These are phyloP conservation scores for Phyllostachys edulis DNA, from an alignment of 176 grass and related monocot species.

Conservation along the genomic window DNA sequence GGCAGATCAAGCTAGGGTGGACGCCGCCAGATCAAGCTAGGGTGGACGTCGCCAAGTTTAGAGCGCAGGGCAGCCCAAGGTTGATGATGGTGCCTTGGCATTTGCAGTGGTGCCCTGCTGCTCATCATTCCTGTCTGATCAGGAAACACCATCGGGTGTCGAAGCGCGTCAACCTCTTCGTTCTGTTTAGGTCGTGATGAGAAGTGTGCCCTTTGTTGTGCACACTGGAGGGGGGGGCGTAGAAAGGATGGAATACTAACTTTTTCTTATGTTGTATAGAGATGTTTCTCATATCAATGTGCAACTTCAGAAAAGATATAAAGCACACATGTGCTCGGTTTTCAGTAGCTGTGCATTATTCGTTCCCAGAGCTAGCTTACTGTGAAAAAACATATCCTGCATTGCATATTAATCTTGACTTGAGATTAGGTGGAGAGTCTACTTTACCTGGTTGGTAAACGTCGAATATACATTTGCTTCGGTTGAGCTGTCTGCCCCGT, in stretches of 20 bases:
- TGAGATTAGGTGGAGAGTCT: neutral
- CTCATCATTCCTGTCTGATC: conserved; percentile 9
- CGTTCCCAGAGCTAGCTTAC: neutral
- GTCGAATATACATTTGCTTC: neutral
- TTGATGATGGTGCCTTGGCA: neutral
- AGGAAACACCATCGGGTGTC: neutral
- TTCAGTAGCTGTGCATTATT: neutral
- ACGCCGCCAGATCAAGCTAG: conserved; percentile 1
- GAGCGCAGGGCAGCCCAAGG: conserved; percentile 5
- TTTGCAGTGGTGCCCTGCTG: conserved; percentile 18
- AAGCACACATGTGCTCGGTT: conserved; percentile 4
- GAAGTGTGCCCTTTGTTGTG: conserved; percentile 24
- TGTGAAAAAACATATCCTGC: neutral
- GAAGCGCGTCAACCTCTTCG: neutral
- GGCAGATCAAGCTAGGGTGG: conserved; percentile 21
- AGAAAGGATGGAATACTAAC: conserved; percentile 48
- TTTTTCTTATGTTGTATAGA: conserved; percentile 45
- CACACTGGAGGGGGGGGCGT: conserved; percentile 6
- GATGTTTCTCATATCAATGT: conserved; percentile 42
- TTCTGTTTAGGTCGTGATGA: conserved; percentile 15
- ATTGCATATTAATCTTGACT: neutral
- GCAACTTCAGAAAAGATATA: conserved; percentile 42
- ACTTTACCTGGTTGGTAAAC: conserved; percentile 4
- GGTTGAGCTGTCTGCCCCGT: neutral
- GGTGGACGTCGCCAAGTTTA: neutral